Conservation (phyloP, 495 filamentous ascomycete species). For the Parachaetomium inaequale region DNA sequence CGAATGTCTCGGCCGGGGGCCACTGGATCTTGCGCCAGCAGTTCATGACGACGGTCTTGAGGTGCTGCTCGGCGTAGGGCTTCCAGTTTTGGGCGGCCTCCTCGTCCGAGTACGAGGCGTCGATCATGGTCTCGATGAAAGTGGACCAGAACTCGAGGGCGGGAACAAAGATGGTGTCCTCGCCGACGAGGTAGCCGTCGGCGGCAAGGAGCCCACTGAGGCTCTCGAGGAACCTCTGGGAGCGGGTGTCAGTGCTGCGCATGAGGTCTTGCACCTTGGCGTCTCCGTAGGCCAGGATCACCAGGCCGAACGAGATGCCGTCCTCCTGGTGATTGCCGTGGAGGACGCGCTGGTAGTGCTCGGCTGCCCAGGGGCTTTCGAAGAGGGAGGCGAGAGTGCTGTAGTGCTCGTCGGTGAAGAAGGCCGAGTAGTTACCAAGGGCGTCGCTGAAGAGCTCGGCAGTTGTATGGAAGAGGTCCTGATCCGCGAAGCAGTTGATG, state of each 20-base stretch:
- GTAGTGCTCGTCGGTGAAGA: conserved; percentile 57
- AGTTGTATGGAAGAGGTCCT: conserved; percentile 54
- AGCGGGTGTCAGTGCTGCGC: conserved; percentile 39
- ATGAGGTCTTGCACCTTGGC: conserved; percentile 53
- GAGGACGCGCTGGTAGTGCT: conserved; percentile 51
- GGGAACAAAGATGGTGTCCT: conserved; percentile 71
- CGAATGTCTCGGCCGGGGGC: conserved; percentile 47
- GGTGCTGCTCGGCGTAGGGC: conserved; percentile 35
- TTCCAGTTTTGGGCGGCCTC: conserved; percentile 27
- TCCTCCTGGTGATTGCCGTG: conserved; percentile 62
- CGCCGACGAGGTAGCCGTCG: conserved; percentile 68
- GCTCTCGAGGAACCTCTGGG: conserved; percentile 47
- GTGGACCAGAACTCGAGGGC: conserved; percentile 83
- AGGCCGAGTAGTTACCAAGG: conserved; percentile 59
- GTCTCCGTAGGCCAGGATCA: conserved; percentile 68
- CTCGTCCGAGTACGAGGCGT: conserved; percentile 39
- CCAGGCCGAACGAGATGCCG: conserved; percentile 61
- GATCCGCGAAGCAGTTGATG: conserved; percentile 53
- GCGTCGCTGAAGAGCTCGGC: conserved; percentile 63
- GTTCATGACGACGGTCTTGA: conserved; percentile 56
- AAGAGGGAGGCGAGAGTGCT: conserved; percentile 53
- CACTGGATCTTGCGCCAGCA: conserved; percentile 62
- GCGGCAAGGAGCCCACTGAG: conserved; percentile 63
- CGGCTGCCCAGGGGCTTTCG: conserved; percentile 51
- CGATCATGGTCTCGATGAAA: conserved; percentile 55